Evolutionary conservation across 768 basidiomycete genomes (phyloP), one percentile per base, ranked within the genome.

Genomic region (Lactarius indigo): DNA sequence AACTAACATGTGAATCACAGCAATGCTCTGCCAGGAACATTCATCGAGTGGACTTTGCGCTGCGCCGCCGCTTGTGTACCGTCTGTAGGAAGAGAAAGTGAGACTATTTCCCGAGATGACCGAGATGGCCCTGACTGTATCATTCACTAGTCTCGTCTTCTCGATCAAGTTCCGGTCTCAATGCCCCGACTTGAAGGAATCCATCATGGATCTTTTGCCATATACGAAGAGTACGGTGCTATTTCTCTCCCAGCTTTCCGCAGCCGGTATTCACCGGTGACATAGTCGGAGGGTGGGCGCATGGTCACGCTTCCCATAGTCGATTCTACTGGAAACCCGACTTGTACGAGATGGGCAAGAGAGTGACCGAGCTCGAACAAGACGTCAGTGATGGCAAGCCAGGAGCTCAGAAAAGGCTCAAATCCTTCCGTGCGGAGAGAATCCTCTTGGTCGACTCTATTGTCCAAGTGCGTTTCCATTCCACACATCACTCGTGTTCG

Each of bases 301-400:
- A 68, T 23, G 59, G 66, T 1, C 69, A 57, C 50, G 30, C 47
- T 37, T 64, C 69, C 42, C 54, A 42, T 6, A 61, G 55, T 57
- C 61, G 60, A 13, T 69, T 68, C 58, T 69, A 69, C 59, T 68
- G 66, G 69, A 52, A 61, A 35, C 63, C 66, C 1, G 66, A 68
- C 39, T 23, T 69, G 44, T 52, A 68, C 44, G 63, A 68, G 13
- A 61, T 68, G 56, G 30, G 39, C 17, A 57, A 64, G 28, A 59
- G 18, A 63, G 10, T 64, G 4, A 17, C 58, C 59, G 55, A 56
- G 31, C 41, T 69, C 23, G 59, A 68, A 37, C 26, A 57, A 18
- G 69, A 63, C 17, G 28, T 54, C 35, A 41, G 37, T 3, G 58
- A 62, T 17, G 66, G 66, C 28, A 63, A 68, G 35, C 54, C 62